A percentile compares a stretch with the other conserved stretches of the same genome.
phyloP scores from a whole-genome alignment of 2,329 filamentous ascomycete species.

The Exophiala sideris region DNA sequence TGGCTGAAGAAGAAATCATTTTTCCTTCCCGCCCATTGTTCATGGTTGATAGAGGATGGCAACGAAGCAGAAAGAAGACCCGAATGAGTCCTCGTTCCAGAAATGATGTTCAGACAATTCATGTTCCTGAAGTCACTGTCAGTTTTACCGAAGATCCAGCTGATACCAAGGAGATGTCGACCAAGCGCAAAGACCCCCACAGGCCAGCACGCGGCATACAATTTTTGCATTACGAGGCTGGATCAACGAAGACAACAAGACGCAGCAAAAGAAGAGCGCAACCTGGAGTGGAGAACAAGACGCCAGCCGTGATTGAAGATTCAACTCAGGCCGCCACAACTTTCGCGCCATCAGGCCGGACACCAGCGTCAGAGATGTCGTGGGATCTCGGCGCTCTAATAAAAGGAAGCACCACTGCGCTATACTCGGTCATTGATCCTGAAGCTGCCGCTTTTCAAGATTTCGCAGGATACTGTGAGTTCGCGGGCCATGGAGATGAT shows the following conservation, averaged over 20 bases:
- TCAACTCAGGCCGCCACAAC: neutral
- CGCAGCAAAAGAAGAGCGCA: neutral
- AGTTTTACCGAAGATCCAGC: neutral
- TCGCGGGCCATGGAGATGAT: neutral
- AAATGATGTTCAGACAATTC: constrained; percentile 1
- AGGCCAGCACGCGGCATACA: neutral
- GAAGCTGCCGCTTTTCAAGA: constrained; percentile 17
- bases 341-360: neutral
- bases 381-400: neutral
- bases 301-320: neutral
- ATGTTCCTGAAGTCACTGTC: constrained; percentile 21
- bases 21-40: constrained; percentile 20
- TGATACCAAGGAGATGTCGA: neutral
- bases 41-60: constrained; percentile 25
- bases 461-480: constrained; percentile 17
- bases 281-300: neutral
- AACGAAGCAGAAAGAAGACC: constrained; percentile 13
- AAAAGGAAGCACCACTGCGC: constrained; percentile 7
- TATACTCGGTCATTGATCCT: constrained; percentile 20
- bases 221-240: constrained; percentile 16
- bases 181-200: neutral
- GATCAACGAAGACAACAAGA: neutral
- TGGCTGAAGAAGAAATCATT: constrained; percentile 21
- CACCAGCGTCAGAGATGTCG: neutral
- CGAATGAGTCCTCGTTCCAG: neutral